Evolutionary conservation across 129 eudicot genomes (phyloP).

Genomic region (Tagetes erecta): DNA sequence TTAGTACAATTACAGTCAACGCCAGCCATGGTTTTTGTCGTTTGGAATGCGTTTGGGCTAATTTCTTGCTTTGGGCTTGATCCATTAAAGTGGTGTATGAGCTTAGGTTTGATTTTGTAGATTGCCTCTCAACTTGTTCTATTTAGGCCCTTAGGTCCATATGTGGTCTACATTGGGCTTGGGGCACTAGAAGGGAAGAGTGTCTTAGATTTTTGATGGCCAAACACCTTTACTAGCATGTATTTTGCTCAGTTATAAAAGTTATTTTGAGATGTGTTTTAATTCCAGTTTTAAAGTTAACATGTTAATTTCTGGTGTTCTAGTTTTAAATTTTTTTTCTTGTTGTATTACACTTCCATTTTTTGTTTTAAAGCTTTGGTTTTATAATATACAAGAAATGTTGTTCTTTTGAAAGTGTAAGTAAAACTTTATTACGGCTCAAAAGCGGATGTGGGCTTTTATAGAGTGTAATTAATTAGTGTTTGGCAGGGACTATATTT

Average conservation of each 20-base stretch:
- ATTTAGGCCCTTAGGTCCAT: not conserved
- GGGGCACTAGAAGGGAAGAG: conserved; percentile 13
- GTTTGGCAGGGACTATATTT: not conserved
- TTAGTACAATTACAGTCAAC: not conserved
- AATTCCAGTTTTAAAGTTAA: not conserved
- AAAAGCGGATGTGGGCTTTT: conserved; percentile 17
- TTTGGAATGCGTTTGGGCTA: conserved; percentile 2
- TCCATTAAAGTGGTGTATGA: conserved; percentile 12
- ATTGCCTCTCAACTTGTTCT: not conserved
- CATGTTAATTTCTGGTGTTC: conserved; percentile 16
- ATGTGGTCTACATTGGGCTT: conserved; percentile 1
- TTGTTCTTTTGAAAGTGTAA: conserved; percentile 6
- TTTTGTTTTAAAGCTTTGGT: not conserved
- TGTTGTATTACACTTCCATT: conserved; percentile 9
- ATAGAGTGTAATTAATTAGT: conserved; percentile 23
- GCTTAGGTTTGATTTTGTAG: conserved; percentile 22
- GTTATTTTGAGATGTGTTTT: not conserved
- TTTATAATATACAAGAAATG: conserved; percentile 5
- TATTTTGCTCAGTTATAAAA: not conserved
- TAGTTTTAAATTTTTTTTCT: not conserved
- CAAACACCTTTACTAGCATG: not conserved
- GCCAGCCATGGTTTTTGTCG: not conserved
- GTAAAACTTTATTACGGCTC: not conserved
- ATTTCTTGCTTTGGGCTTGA: conserved; percentile 19
- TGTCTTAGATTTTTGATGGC: conserved; percentile 1